Conservation (phyloP, 1,139 yeast species). For the Trichomonascaceae sp. region DNA sequence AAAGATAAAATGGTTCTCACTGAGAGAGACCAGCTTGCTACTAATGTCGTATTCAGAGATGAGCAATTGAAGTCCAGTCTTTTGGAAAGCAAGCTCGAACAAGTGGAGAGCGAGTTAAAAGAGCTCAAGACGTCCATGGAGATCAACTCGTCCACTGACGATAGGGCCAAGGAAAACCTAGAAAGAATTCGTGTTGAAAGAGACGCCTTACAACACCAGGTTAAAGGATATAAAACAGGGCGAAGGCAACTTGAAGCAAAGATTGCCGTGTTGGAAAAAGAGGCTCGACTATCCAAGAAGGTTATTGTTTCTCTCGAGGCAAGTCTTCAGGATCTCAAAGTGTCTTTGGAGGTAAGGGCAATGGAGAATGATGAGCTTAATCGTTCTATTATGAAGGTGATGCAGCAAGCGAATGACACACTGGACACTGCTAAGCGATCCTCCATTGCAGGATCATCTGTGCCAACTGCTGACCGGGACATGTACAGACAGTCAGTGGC, state of each 20-base stretch:
- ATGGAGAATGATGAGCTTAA: slow-evolving; percentile 35
- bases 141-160: slow-evolving; percentile 9
- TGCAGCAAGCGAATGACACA: slow-evolving; percentile 32
- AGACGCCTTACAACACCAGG: slow-evolving; percentile 25
- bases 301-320: slow-evolving; percentile 27
- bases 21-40: slow-evolving; percentile 17
- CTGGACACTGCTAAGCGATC: slow-evolving; percentile 30
- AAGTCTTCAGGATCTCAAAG: slow-evolving; percentile 31
- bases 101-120: slow-evolving; percentile 9
- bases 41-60: slow-evolving; percentile 11
- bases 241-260: slow-evolving; percentile 27
- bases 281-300: slow-evolving; percentile 23
- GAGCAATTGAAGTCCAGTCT: slow-evolving; percentile 8
- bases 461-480: slow-evolving; percentile 2
- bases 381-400: slow-evolving; percentile 29
- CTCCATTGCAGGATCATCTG: slow-evolving; percentile 20
- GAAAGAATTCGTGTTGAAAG: slow-evolving; percentile 22
- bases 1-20: slow-evolving; percentile 15
- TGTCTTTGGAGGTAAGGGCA: slow-evolving; percentile 33
- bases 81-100: slow-evolving; percentile 13
- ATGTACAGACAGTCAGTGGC: not conserved
- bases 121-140: slow-evolving; percentile 7
- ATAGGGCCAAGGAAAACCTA: slow-evolving; percentile 17
- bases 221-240: slow-evolving; percentile 23
- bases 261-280: slow-evolving; percentile 24